phyloP scores from a whole-genome alignment of 2,329 filamentous ascomycete genomes.

The Fusarium sp. region DNA sequence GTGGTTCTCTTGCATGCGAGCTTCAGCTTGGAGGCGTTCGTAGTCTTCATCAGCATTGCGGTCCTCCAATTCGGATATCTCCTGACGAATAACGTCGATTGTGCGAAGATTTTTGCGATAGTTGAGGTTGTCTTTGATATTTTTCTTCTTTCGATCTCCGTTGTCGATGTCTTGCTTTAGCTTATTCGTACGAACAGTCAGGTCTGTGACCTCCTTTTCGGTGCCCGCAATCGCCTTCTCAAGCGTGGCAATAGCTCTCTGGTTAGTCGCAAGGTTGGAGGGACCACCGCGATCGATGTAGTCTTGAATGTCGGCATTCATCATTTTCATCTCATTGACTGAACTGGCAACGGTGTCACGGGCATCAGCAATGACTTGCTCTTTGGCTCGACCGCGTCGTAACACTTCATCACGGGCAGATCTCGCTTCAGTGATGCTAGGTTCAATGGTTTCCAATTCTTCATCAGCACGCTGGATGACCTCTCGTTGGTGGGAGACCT shows the following conservation, averaged over 20 bases:
- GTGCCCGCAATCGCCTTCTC: constrained; percentile 75
- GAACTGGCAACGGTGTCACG: constrained; percentile 81
- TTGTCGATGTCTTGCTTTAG: constrained; percentile 84
- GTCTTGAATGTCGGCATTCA: constrained; percentile 82
- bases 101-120: constrained; percentile 83
- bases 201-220: constrained; percentile 76
- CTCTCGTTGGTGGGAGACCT: constrained; percentile 78
- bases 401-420: constrained; percentile 83
- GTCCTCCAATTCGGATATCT: constrained; percentile 82
- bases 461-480: constrained; percentile 78
- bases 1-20: constrained; percentile 75
- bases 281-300: constrained; percentile 85
- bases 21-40: constrained; percentile 79
- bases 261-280: constrained; percentile 77
- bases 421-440: constrained; percentile 82
- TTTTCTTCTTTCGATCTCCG: constrained; percentile 86
- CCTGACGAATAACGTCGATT: constrained; percentile 75
- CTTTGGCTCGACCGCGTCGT: constrained; percentile 78
- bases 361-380: constrained; percentile 79
- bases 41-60: constrained; percentile 89
- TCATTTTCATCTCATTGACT: constrained; percentile 81
- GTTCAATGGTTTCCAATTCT: constrained; percentile 81
- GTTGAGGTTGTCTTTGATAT: constrained; percentile 89
- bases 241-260: constrained; percentile 77
- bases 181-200: constrained; percentile 81